These are phyloP conservation scores for Tremella fuciformis DNA, from an alignment of 768 basidiomycete species.

Conservation along the genomic window DNA sequence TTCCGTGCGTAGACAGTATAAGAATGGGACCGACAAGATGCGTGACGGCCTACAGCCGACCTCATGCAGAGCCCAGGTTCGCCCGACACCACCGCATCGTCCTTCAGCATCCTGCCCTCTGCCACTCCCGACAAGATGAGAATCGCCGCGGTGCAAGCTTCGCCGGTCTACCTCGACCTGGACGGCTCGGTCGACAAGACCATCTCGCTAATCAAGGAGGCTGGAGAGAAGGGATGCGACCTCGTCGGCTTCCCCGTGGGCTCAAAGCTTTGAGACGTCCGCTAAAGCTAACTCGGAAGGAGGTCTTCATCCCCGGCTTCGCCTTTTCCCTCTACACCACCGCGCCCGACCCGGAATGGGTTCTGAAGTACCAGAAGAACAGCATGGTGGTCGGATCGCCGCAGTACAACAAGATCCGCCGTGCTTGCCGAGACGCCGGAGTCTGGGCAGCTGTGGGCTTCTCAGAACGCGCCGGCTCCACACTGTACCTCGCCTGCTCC, in stretches of 20 bases:
- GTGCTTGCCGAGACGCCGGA: slow-evolving; percentile 1
- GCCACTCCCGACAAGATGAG: neutral
- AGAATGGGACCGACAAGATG: too few species aligned
- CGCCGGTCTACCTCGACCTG: slow-evolving; percentile 10
- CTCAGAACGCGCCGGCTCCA: slow-evolving; percentile 8
- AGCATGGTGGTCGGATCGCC: slow-evolving; percentile 9
- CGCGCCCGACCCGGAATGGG: slow-evolving; percentile 4
- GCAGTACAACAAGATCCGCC: slow-evolving; percentile 8
- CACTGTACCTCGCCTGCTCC: slow-evolving; percentile 7
- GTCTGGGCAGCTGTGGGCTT: slow-evolving; percentile 9
- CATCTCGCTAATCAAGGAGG: slow-evolving; percentile 8
- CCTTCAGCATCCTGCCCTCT: too few species aligned
- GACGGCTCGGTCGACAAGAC: slow-evolving; percentile 7
- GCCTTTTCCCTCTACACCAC: slow-evolving; percentile 1
- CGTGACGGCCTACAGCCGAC: too few species aligned
- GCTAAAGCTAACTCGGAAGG: neutral
- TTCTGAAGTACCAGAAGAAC: slow-evolving; percentile 13
- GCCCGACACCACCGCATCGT: too few species aligned
- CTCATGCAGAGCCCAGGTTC: too few species aligned
- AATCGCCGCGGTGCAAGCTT: slow-evolving; percentile 10
- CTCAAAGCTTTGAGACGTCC: neutral
- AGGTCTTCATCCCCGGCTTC: slow-evolving; percentile 14
- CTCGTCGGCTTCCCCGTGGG: slow-evolving; percentile 11
- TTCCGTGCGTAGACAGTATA: too few species aligned
- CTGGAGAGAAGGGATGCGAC: slow-evolving; percentile 7